Base-by-base conservation (phyloP, 2,329 filamentous ascomycete genomes). In the Pseudogymnoascus pannorum region DNA sequence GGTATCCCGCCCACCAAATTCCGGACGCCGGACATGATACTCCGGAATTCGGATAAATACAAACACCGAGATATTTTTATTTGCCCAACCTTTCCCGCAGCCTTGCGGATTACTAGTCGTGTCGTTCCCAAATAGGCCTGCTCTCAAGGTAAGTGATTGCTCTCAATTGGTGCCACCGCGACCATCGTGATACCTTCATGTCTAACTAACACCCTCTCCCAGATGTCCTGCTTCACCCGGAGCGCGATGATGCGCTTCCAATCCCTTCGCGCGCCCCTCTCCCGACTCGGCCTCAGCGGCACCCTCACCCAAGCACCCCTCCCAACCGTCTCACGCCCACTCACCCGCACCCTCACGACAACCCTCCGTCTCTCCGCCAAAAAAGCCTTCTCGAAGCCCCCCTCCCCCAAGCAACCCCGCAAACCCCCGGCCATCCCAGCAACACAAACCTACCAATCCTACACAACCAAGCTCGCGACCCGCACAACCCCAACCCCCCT, bases 401-500 rank as follows among this genome's bases (percentile, higher is more conserved):
- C 20, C 2, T 33, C 9, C 12, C 18, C 60, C 59, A 62, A 36
- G 7, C 59, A 36, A 20, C 11, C n/a, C 24, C 60, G 12, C 22
- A 33, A 58, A 24, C 62, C 8, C 18, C 24, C n/a, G 8, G 36
- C 26, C 29, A 61, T 24, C 16, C 12, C 40, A 16, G 38, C 48
- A 33, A 60, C n/a, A 3, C 51, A 61, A 65, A 67, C 33, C 64
- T 74, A 61, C 69, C 78, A 75, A 67, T 77, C 74, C 60, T 85
- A 80, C 73, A 78, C 79, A 68, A 79, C 79, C n/a, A 67, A 61
- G 63, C 78, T 90, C 36, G 81, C 83, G 12, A 75, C 76, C 62
- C 81, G 83, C 64, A 69, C 78, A n/a, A 74, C 77, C 1, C 78
- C 81, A 4, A 84, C 87, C 6, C 73, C 82, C 2, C 77, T 91